phyloP scores from a whole-genome alignment of 768 basidiomycete species.

The Lactarius indigo region DNA sequence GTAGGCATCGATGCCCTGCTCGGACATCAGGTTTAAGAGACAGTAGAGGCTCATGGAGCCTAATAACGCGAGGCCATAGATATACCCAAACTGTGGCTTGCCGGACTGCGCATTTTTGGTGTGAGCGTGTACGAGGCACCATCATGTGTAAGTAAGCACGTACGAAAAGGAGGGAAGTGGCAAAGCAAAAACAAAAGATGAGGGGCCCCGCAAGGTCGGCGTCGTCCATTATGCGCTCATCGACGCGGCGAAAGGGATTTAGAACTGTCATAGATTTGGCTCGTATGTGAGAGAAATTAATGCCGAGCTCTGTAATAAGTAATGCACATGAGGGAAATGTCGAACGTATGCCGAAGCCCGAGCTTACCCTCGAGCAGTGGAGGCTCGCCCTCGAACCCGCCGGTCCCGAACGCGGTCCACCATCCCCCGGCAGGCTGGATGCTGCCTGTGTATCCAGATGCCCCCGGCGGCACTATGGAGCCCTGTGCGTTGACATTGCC shows the following conservation, averaged over 20 bases:
- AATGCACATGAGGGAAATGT: conserved; percentile 1
- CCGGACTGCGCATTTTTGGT: conserved; percentile 63
- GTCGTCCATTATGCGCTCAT: conserved; percentile 97
- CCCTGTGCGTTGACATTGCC: conserved; percentile 58
- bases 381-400: conserved; percentile 93
- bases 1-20: conserved; percentile 92
- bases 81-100: conserved; percentile 97
- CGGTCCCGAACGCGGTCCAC: conserved; percentile 97
- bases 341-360: not conserved
- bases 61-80: conserved; percentile 96
- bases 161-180: conserved; percentile 86
- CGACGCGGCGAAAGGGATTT: conserved; percentile 80
- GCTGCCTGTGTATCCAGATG: conserved; percentile 60
- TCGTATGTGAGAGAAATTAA: conserved; percentile 95
- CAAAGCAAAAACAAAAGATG: conserved; percentile 94
- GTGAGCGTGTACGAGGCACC: not conserved
- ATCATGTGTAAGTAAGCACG: conserved; percentile 34
- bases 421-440: conserved; percentile 75
- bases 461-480: conserved; percentile 44
- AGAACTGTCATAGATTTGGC: conserved; percentile 93
- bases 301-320: conserved; percentile 74
- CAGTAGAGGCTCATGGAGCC: conserved; percentile 91
- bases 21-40: conserved; percentile 95
- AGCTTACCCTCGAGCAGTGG: conserved; percentile 89
- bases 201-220: conserved; percentile 96